Percentiles rank a stretch among this genome's conserved stretches.
Conservation (phyloP, 1,284 basidiomycete species). For the Fomitiporia mediterranea region DNA sequence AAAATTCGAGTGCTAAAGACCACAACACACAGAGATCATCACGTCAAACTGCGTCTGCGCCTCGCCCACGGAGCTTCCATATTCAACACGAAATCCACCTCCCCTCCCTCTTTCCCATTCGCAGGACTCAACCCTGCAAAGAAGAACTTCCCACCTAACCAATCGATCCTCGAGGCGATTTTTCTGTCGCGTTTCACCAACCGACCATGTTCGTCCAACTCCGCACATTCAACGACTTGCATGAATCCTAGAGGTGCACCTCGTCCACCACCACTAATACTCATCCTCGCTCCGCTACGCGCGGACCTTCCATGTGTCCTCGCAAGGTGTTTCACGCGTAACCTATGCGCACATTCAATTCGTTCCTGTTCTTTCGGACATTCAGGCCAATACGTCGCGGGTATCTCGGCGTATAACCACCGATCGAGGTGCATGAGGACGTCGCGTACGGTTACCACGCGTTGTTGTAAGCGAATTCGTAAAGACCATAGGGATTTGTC, state of each 20-base stretch:
- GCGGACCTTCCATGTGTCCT: slow-evolving; percentile 6
- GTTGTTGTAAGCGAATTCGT: neutral
- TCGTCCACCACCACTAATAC: neutral
- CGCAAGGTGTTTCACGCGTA: slow-evolving; percentile 5
- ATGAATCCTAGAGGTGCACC: slow-evolving; percentile 3
- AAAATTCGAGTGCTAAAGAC: too few species aligned
- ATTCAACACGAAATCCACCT: slow-evolving; percentile 7
- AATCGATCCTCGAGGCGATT: slow-evolving; percentile 9
- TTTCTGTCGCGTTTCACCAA: slow-evolving; percentile 6
- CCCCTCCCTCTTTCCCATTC: neutral
- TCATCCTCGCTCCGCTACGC: neutral
- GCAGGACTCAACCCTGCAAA: slow-evolving; percentile 3
- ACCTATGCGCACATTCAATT: slow-evolving; percentile 6
- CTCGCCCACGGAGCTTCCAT: slow-evolving; percentile 14
- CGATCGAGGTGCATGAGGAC: slow-evolving; percentile 9
- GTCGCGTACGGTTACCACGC: slow-evolving; percentile 2
- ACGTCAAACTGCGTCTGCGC: neutral
- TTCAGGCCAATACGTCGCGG: slow-evolving; percentile 3
- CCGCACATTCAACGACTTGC: slow-evolving; percentile 7
- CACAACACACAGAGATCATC: neutral
- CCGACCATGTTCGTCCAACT: neutral
- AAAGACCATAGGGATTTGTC: neutral
- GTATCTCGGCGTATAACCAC: slow-evolving; percentile 6
- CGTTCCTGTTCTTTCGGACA: neutral
- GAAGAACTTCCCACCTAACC: slow-evolving; percentile 14